Conservation (phyloP, 129 eudicot species). For the Lonicera japonica region DNA sequence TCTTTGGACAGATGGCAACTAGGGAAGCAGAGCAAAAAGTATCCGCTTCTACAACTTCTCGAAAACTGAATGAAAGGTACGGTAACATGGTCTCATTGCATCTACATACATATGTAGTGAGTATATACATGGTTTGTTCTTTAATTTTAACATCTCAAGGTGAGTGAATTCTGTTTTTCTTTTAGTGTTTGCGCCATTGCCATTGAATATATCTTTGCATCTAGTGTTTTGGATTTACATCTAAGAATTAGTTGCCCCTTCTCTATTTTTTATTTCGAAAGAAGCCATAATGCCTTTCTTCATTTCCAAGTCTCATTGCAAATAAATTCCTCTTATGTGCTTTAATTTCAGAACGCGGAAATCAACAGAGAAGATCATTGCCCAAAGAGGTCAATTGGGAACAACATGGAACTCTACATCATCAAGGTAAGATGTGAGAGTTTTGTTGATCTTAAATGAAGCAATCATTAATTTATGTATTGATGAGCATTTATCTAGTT, state of each 20-base stretch:
- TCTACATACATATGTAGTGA: no score
- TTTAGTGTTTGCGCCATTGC: no score
- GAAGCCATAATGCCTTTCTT: neutral
- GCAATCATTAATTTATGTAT: neutral
- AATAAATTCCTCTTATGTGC: no score
- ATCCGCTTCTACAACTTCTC: constrained; percentile 33
- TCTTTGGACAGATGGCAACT: constrained; percentile 32
- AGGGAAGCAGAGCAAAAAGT: constrained; percentile 38
- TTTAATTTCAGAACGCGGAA: constrained; percentile 40
- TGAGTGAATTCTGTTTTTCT: no score
- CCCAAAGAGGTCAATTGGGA: constrained; percentile 43
- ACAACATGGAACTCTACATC: constrained; percentile 48
- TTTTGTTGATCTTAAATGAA: neutral
- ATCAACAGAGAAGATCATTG: constrained; percentile 37
- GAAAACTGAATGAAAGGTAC: constrained; percentile 66
- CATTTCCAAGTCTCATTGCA: no score
- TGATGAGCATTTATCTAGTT: neutral
- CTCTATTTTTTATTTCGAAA: neutral
- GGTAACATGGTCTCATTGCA: neutral
- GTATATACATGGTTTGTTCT: no score
- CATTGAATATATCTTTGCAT: no score
- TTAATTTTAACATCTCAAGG: no score
- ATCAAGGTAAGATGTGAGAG: constrained; percentile 34
- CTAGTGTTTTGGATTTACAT: no score
- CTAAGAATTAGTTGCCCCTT: neutral